Percentiles rank a stretch among this genome's conserved stretches.
Evolutionary conservation across 2,329 filamentous ascomycete species (phyloP).

Genomic region (Cercospora canescens): DNA sequence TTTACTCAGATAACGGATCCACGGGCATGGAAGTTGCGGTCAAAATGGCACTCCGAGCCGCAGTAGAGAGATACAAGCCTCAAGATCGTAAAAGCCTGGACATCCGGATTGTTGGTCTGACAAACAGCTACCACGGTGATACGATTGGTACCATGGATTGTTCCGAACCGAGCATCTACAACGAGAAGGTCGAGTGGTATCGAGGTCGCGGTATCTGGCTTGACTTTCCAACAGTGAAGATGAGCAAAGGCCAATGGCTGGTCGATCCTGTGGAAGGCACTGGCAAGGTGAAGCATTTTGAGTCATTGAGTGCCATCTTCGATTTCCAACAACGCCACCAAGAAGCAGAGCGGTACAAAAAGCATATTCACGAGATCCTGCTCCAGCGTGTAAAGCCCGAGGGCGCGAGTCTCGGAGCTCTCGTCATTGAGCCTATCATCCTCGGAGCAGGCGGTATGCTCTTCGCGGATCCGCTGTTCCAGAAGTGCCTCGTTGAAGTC

Average conservation of each 20-base stretch:
- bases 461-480: slow-evolving; percentile 81
- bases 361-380: slow-evolving; percentile 47
- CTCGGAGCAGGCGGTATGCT: slow-evolving; percentile 83
- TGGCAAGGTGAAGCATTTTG: slow-evolving; percentile 42
- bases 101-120: slow-evolving; percentile 70
- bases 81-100: slow-evolving; percentile 48
- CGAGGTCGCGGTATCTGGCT: slow-evolving; percentile 76
- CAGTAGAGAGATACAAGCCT: slow-evolving; percentile 61
- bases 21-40: slow-evolving; percentile 81
- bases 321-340: slow-evolving; percentile 46
- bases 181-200: slow-evolving; percentile 87
- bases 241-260: slow-evolving; percentile 66
- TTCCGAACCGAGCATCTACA: slow-evolving; percentile 73
- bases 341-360: slow-evolving; percentile 26
- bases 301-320: slow-evolving; percentile 59
- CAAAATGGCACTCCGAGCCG: slow-evolving; percentile 78
- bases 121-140: slow-evolving; percentile 82
- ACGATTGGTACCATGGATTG: slow-evolving; percentile 89
- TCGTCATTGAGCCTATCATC: slow-evolving; percentile 79
- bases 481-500: slow-evolving; percentile 66
- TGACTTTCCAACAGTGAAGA: slow-evolving; percentile 71
- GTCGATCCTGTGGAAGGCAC: slow-evolving; percentile 56
- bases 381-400: slow-evolving; percentile 49
- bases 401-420: slow-evolving; percentile 70
- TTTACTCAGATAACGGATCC: slow-evolving; percentile 82